phyloP scores from a whole-genome alignment of 352 stramenopile genomes.

The Thraustochytrium striatum region DNA sequence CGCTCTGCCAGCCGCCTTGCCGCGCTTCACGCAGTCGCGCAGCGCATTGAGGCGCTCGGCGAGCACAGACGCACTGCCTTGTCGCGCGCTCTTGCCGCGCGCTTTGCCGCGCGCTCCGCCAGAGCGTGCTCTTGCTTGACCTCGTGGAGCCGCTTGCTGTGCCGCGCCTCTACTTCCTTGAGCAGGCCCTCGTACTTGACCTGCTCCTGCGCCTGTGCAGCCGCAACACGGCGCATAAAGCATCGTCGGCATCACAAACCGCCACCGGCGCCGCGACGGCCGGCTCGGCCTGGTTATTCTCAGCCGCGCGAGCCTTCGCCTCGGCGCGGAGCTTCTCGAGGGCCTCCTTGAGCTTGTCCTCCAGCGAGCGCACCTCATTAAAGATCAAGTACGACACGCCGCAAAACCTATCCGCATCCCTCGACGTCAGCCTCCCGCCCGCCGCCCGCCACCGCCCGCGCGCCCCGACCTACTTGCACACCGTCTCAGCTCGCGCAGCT shows the following conservation, averaged over 20 bases:
- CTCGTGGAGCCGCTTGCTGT: background rate
- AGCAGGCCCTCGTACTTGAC: background rate
- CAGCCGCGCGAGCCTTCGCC: background rate
- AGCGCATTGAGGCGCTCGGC: no score
- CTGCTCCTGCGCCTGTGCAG: background rate
- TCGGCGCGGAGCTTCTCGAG: background rate
- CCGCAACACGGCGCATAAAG: background rate
- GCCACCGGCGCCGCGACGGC: background rate
- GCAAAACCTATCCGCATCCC: background rate
- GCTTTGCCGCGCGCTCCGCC: background rate
- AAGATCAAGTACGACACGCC: constrained; percentile 45
- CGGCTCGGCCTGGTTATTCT: background rate
- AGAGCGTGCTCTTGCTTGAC: background rate
- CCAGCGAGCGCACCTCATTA: background rate
- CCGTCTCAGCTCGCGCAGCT: background rate
- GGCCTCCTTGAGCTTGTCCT: constrained; percentile 26
- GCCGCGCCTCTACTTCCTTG: background rate
- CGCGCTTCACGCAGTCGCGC: no score
- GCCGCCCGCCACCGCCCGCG: background rate
- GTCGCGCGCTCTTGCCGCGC: no score
- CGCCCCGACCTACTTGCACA: constrained; percentile 8
- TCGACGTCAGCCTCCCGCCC: background rate
- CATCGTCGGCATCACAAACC: no score
- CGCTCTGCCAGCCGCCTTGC: no score
- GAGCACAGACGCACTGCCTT: no score